These are phyloP conservation scores for Marasmius tenuissimus DNA, from an alignment of 1,284 basidiomycete species.

Conservation along the genomic window DNA sequence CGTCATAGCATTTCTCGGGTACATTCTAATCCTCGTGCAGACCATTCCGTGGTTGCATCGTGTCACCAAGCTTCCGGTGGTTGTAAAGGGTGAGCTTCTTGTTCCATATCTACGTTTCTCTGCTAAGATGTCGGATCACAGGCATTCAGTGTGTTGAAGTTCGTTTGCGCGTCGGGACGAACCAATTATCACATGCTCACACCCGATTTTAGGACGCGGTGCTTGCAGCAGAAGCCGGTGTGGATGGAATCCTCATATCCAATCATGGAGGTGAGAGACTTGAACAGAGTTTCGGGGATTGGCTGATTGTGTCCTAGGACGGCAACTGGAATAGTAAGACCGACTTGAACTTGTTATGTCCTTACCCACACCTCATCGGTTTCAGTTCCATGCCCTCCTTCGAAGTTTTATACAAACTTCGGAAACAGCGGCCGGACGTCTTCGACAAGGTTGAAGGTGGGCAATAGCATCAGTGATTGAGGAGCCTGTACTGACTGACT, in stretches of 20 bases:
- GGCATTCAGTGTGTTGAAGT: conserved; percentile 79
- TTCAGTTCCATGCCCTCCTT: conserved; percentile 67
- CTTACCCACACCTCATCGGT: neutral
- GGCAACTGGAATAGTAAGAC: conserved; percentile 79
- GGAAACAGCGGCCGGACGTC: conserved; percentile 70
- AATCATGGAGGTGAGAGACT: conserved; percentile 81
- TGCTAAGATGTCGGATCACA: conserved; percentile 23
- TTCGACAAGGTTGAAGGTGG: conserved; percentile 70
- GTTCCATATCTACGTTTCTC: neutral
- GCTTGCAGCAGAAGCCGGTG: conserved; percentile 83
- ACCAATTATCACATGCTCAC: neutral
- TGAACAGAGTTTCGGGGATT: conserved; percentile 13
- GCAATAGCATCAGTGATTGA: conserved; percentile 1
- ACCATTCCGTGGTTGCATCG: conserved; percentile 80
- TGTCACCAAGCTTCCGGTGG: conserved; percentile 77
- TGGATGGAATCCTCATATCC: conserved; percentile 86
- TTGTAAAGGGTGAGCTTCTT: conserved; percentile 69
- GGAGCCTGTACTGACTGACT: neutral
- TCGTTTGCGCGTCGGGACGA: conserved; percentile 16
- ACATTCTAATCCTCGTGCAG: conserved; percentile 27
- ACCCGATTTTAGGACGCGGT: conserved; percentile 65
- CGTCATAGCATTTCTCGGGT: neutral
- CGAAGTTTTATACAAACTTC: conserved; percentile 75
- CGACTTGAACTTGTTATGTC: neutral
- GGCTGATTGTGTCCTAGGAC: conserved; percentile 40